phyloP scores from a whole-genome alignment of 192 early-diverging fungal species.

The Neocallimastix lanati region DNA sequence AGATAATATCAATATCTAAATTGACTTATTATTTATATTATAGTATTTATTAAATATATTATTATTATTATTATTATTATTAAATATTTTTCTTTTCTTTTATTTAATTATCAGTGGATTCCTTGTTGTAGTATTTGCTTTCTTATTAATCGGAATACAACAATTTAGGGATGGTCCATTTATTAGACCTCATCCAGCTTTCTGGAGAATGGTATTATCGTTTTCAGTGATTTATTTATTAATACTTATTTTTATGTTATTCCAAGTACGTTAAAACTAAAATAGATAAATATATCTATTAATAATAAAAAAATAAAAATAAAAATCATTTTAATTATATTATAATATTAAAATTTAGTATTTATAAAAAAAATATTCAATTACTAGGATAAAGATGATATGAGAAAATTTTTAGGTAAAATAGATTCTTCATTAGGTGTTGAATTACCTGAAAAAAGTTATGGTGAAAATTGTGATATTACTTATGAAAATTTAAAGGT shows the following conservation, averaged over 20 bases:
- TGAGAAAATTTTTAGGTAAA: conserved; percentile 56
- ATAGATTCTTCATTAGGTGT: conserved; percentile 65
- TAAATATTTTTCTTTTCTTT: no score
- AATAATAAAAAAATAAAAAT: no score
- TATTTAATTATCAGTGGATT: background rate
- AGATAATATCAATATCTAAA: no score
- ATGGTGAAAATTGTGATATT: conserved; percentile 74
- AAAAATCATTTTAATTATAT: no score
- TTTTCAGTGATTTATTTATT: conserved; percentile 76
- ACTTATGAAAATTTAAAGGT: conserved; percentile 52
- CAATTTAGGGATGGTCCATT: conserved; percentile 90
- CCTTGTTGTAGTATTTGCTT: conserved; percentile 7
- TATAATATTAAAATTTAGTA: no score
- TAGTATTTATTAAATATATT: no score
- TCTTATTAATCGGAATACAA: conserved; percentile 69
- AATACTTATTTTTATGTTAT: conserved; percentile 72
- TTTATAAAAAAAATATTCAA: no score
- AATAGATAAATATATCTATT: no score
- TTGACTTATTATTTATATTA: no score
- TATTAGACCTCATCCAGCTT: conserved; percentile 75
- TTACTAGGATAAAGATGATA: conserved; percentile 69
- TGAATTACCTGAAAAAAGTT: conserved; percentile 74
- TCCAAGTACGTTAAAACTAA: conserved; percentile 51
- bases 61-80: no score
- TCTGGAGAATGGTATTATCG: conserved; percentile 78